Percentiles rank a stretch among this genome's conserved stretches.
Evolutionary conservation across 202 grass and related monocot species (phyloP).

Genomic region (Saccharum hybrid): DNA sequence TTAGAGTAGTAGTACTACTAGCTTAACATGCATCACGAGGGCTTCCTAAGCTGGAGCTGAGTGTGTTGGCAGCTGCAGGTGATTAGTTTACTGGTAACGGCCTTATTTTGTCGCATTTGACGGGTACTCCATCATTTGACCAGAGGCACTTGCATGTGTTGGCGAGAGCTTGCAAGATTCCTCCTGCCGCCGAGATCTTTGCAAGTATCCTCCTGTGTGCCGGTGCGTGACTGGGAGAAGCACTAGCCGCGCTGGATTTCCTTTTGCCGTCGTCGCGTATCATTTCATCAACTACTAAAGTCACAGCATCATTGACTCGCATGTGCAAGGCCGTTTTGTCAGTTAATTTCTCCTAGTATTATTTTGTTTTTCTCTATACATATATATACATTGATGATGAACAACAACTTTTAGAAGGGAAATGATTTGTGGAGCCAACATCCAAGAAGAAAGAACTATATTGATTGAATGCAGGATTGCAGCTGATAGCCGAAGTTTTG

Average conservation of each 20-base stretch:
- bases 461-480: too few relatives aligned
- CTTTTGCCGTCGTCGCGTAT: slow-evolving; percentile 45
- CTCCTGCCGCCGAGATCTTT: slow-evolving; percentile 24
- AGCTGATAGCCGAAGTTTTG: background rate
- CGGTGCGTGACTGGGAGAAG: slow-evolving; percentile 51
- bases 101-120: slow-evolving; percentile 47
- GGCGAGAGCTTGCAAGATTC: slow-evolving; percentile 54
- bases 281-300: slow-evolving; percentile 36
- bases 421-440: too few relatives aligned
- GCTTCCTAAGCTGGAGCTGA: slow-evolving; percentile 33
- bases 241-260: background rate
- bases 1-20: background rate
- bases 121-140: slow-evolving; percentile 54
- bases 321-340: slow-evolving; percentile 70
- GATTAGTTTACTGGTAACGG: slow-evolving; percentile 49
- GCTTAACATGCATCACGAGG: slow-evolving; percentile 17
- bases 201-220: background rate
- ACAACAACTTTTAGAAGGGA: background rate
- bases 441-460: too few relatives aligned
- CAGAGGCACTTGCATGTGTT: slow-evolving; percentile 43
- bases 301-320: slow-evolving; percentile 53
- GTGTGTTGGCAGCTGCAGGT: slow-evolving; percentile 12
- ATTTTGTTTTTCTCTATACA: slow-evolving; percentile 18
- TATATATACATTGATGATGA: background rate
- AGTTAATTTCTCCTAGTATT: slow-evolving; percentile 32